These are phyloP conservation scores for Obba rivulosa DNA, from an alignment of 768 basidiomycete genomes.

Conservation along the genomic window DNA sequence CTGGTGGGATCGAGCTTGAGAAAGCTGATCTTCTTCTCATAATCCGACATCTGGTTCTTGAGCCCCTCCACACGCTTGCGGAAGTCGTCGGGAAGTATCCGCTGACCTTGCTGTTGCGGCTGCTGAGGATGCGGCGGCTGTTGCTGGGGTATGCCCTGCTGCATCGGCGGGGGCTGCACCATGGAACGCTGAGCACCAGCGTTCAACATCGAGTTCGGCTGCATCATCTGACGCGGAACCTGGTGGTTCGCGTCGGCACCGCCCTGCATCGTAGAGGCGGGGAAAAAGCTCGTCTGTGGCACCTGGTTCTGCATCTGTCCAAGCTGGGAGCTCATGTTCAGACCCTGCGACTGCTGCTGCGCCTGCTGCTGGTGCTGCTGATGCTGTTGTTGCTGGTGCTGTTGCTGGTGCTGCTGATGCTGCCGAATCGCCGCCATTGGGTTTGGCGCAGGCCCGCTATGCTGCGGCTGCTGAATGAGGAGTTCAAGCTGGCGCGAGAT, in stretches of 20 bases:
- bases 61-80: neutral
- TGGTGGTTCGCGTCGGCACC: neutral
- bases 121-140: neutral
- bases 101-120: constrained; percentile 5
- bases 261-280: neutral
- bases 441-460: neutral
- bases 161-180: neutral
- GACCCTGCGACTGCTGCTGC: neutral
- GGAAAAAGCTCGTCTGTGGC: neutral
- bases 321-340: neutral
- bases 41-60: neutral
- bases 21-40: neutral
- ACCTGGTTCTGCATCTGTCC: constrained; percentile 9
- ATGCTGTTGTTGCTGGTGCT: constrained; percentile 20
- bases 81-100: neutral
- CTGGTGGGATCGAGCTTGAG: too few species aligned
- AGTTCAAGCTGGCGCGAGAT: constrained; percentile 11
- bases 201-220: neutral
- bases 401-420: constrained; percentile 11
- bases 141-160: neutral
- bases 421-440: constrained; percentile 4
- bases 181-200: neutral
- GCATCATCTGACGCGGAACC: neutral
- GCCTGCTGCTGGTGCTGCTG: constrained; percentile 8
- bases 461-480: constrained; percentile 10